Conservation (phyloP, 2,329 filamentous ascomycete genomes). For the Helotiales sp. region DNA sequence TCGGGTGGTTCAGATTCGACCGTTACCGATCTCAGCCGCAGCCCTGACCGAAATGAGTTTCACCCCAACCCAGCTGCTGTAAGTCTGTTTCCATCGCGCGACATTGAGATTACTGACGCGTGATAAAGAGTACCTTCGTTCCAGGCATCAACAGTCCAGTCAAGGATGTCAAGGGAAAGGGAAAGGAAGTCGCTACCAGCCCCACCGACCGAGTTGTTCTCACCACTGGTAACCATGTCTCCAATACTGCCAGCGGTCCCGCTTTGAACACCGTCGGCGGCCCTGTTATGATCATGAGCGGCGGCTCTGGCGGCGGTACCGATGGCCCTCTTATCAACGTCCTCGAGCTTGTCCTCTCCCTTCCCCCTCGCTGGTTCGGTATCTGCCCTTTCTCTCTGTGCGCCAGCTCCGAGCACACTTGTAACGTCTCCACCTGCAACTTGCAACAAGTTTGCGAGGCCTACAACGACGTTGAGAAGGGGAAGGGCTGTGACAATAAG, state of each 20-base stretch:
- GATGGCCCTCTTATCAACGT: not conserved
- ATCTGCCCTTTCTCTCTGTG: not conserved
- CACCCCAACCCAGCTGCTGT: not conserved
- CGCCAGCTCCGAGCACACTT: not conserved
- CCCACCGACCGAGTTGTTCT: too few species aligned
- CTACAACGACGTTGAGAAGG: conserved; percentile 6
- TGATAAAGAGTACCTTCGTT: not conserved
- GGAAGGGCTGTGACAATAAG: not conserved
- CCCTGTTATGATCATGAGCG: not conserved
- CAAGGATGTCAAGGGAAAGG: not conserved
- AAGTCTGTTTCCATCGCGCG: not conserved
- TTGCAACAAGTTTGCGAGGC: not conserved
- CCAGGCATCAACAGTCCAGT: not conserved
- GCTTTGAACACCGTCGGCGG: not conserved
- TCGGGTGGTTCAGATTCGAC: not conserved
- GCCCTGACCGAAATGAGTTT: not conserved
- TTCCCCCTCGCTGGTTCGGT: conserved; percentile 1
- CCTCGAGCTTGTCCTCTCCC: not conserved
- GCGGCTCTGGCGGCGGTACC: not conserved
- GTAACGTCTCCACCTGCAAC: not conserved
- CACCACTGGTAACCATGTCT: too few species aligned
- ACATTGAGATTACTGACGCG: not conserved
- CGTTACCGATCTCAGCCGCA: not conserved
- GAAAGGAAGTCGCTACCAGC: not conserved
- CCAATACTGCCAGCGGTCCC: too few species aligned